Base-by-base conservation (phyloP, 148 eudicot species). In the Tetragonia tetragonoides region DNA sequence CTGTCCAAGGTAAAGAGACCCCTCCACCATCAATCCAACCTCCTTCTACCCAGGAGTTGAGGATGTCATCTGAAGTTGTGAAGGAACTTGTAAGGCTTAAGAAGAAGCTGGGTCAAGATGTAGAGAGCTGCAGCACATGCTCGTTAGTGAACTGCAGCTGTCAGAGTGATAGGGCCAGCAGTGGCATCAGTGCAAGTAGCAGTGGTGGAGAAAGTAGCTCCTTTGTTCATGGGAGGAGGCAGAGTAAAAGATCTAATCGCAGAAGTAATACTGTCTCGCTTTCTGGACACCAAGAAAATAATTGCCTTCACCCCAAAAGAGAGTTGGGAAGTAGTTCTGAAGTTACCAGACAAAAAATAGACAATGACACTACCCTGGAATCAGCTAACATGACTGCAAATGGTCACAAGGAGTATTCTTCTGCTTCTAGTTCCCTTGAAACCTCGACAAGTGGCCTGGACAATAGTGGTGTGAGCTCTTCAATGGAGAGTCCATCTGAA, bases 151-250 rank as follows among this genome's bases (percentile, higher is more conserved):
- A 95, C 77, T 95, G 99, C 76, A 95, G 99, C 85, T 95, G 99
- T 85, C 89, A 83, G 88, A 93, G 90, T 75, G 97, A 95, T 79
- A 89, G 99, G 86, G 97, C 89, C 60, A 93, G 90, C 74, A 95
- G 99, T 85, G 99, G 99, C 28, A 88, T 81, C 82, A 93, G 93
- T 86, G 99, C 99, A 61, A 95, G 98, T 80, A 91, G 97, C 83
- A 95, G 98, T 64, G 74, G 66, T 14, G 70, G 87, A 18, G 82
- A 64, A 71, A 64, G 65, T 23, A 84, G 76, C 59, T 67, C 86
- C 20, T 78, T 67, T 37, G 40, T 66, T 78, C 79, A 86, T 86
- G 87, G 89, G 44, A 84, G 85, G 81, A 90, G 86, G 79, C 89
- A 87, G 70, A 79, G 77, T 76, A 91, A 84, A 83, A 87, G 85